Base-by-base conservation (phyloP, 768 basidiomycete species). In the Gymnopilus dilepis region DNA sequence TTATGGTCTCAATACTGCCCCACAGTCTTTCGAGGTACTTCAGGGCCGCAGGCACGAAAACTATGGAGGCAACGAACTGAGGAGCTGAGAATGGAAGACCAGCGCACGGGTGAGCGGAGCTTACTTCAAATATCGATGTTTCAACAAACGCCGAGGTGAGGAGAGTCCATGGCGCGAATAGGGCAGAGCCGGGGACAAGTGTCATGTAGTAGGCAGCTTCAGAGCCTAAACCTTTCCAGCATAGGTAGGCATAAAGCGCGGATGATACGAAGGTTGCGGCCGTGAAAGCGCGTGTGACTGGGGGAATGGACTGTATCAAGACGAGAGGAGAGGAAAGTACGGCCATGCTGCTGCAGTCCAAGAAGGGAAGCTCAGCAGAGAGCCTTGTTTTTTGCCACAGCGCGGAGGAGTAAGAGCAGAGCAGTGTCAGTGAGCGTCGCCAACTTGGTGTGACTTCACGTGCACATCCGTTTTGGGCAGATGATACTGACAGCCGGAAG, bases 1-100 rank as follows among this genome's bases (percentile, higher is more conserved):
- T 94, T 65, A 90, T 67, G 2, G 87, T 89, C 74, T 98, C 95
- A 19, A 89, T 68, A 43, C 89, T 83, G 40, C 97, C 97, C 97
- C 97, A 99, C 58, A 99, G 78, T 28, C 96, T 84, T 73, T 99
- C 97, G 55, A 99, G 80, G 73, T 99, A 99, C 63, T 92, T 88
- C 53, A 95, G 81, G 38, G 91, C 88, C 15, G 94, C 84, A 42
- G 94, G 91, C 9, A 99, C 83, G 60, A 90, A 83, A 54, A 95
- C 74, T 59, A 94, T 76, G 2, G 95, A 87, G 62, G 89, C 80
- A 53, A 91, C 67, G 64, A 98, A 85, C 97, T 99, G 72, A 63
- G 47, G 68, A 59, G 41, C 6, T 38, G 59, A 26, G 34, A 28
- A 26, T 34, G 26, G 40, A 22, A 15, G 19, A 58, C 55, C 40